Conservation (phyloP, 2,329 filamentous ascomycete species). For the Colletotrichum melonis region DNA sequence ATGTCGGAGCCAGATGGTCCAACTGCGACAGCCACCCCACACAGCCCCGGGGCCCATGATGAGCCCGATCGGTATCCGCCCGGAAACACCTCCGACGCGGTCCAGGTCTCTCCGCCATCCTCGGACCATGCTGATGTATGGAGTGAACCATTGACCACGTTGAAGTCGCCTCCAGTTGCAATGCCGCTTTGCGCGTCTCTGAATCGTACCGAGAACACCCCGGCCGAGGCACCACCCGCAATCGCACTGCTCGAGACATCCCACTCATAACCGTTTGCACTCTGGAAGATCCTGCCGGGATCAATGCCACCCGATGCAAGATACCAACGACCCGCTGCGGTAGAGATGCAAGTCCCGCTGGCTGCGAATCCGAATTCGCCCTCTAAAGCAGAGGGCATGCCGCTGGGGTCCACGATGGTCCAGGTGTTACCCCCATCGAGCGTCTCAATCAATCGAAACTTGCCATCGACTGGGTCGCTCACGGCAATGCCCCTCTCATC, state of each 20-base stretch:
- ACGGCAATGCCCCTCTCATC: constrained; percentile 42
- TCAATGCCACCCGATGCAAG: constrained; percentile 43
- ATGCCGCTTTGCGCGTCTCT: constrained; percentile 41
- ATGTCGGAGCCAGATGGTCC: constrained; percentile 47
- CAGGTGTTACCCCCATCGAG: constrained; percentile 43
- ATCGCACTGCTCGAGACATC: constrained; percentile 41
- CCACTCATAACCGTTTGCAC: constrained; percentile 42
- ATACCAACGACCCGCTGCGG: constrained; percentile 43
- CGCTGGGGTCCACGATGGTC: constrained; percentile 39
- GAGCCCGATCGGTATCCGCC: constrained; percentile 46
- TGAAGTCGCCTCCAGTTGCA: constrained; percentile 46
- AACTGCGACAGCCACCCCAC: constrained; percentile 43
- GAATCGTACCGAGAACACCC: constrained; percentile 48
- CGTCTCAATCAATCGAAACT: constrained; percentile 46
- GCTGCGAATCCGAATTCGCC: constrained; percentile 47
- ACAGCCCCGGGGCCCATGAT: constrained; percentile 42
- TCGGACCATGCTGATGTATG: constrained; percentile 44
- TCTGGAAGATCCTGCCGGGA: constrained; percentile 44
- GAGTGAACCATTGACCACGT: constrained; percentile 36
- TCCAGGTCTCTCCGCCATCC: constrained; percentile 46
- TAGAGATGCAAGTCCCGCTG: constrained; percentile 47
- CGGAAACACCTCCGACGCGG: constrained; percentile 40
- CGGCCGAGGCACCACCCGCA: constrained; percentile 41
- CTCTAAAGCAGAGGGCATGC: constrained; percentile 41
- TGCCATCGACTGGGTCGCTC: constrained; percentile 47